Conservation (phyloP, 2,329 filamentous ascomycete species). For the Fusarium floridanum region DNA sequence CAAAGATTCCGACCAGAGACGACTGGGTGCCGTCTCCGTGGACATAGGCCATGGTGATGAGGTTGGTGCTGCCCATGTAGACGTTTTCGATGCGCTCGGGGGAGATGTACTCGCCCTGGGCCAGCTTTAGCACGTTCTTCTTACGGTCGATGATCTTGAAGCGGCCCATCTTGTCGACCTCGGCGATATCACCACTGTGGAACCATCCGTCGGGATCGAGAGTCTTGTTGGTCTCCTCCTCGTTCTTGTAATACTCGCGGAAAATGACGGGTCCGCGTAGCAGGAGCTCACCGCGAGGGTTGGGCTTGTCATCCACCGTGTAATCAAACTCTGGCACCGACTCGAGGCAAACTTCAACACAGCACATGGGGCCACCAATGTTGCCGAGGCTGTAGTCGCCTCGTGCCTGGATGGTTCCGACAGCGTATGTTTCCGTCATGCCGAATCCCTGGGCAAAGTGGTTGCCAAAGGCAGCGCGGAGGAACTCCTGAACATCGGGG, state of each 20-base stretch:
- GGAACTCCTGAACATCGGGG: slow-evolving; percentile 87
- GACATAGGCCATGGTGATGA: slow-evolving; percentile 85
- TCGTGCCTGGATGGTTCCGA: slow-evolving; percentile 75
- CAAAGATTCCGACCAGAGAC: slow-evolving; percentile 87
- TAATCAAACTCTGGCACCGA: slow-evolving; percentile 97
- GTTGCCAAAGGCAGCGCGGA: slow-evolving; percentile 85
- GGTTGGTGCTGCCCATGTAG: slow-evolving; percentile 83
- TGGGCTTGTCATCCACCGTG: slow-evolving; percentile 85
- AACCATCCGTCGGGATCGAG: slow-evolving; percentile 96
- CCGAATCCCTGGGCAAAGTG: slow-evolving; percentile 91
- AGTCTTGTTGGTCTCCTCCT: slow-evolving; percentile 85
- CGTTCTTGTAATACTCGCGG: slow-evolving; percentile 89
- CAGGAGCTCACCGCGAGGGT: slow-evolving; percentile 90
- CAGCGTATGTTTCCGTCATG: slow-evolving; percentile 92
- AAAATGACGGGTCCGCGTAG: slow-evolving; percentile 86
- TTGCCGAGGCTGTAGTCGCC: slow-evolving; percentile 83
- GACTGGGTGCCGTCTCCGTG: slow-evolving; percentile 90
- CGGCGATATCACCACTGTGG: slow-evolving; percentile 92
- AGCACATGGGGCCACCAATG: slow-evolving; percentile 79
- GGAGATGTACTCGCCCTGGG: slow-evolving; percentile 97
- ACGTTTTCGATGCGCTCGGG: slow-evolving; percentile 98
- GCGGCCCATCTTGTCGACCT: slow-evolving; percentile 86
- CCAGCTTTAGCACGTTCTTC: slow-evolving; percentile 99
- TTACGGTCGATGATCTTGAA: slow-evolving; percentile 95
- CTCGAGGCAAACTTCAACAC: slow-evolving; percentile 81